Conservation (phyloP, 768 basidiomycete genomes). For the Glaciozyma antarctica region DNA sequence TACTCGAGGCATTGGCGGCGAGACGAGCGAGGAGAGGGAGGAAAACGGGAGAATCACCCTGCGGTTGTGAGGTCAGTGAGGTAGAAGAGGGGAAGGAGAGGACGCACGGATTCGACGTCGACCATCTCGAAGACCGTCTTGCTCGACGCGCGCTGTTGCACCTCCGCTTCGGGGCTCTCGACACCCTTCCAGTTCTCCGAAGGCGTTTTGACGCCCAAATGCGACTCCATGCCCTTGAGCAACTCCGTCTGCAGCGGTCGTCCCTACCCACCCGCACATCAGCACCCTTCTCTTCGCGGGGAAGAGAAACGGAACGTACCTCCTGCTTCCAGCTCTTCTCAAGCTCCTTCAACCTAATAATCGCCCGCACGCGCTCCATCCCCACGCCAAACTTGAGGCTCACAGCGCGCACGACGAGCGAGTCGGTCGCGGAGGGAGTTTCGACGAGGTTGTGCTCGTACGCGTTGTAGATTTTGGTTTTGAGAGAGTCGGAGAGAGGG, state of each 20-base stretch:
- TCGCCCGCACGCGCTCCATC: slow-evolving; percentile 70
- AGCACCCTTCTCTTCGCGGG: not conserved
- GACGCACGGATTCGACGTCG: slow-evolving; percentile 25
- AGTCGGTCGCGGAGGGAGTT: slow-evolving; percentile 17
- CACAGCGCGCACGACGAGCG: slow-evolving; percentile 24
- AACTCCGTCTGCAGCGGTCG: slow-evolving; percentile 70
- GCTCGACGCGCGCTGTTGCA: slow-evolving; percentile 9
- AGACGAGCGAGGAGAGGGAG: slow-evolving; percentile 20
- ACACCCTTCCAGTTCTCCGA: slow-evolving; percentile 21
- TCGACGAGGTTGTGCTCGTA: slow-evolving; percentile 53
- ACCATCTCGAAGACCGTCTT: slow-evolving; percentile 29
- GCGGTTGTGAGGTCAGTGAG: not conserved
- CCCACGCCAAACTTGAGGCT: slow-evolving; percentile 52
- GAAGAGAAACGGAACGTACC: slow-evolving; percentile 37
- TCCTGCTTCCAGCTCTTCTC: slow-evolving; percentile 54
- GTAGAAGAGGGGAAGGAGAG: not conserved
- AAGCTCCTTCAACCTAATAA: slow-evolving; percentile 68
- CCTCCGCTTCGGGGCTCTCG: slow-evolving; percentile 16
- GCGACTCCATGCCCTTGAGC: slow-evolving; percentile 64
- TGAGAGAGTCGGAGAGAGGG: slow-evolving; percentile 58
- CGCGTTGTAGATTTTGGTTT: slow-evolving; percentile 51
- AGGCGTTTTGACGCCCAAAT: slow-evolving; percentile 50
- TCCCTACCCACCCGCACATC: slow-evolving; percentile 48
- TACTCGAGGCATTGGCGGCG: not conserved
- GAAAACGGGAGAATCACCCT: slow-evolving; percentile 28